Evolutionary conservation across 2,329 filamentous ascomycete species (phyloP).

Genomic region (Aureobasidium lini): DNA sequence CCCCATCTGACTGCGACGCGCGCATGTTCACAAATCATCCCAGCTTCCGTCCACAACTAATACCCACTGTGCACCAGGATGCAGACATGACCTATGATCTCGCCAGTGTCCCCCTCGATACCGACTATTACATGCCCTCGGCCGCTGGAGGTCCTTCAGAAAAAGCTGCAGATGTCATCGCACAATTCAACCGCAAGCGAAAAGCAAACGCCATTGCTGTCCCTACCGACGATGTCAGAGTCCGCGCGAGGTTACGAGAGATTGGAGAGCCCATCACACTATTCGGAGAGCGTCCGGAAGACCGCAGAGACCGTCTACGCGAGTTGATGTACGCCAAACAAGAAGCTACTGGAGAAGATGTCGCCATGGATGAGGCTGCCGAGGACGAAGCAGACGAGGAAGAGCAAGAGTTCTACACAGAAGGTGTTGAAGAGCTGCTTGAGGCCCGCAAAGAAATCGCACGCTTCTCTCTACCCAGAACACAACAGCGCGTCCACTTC

Average conservation of each 20-base stretch:
- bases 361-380: slow-evolving; percentile 41
- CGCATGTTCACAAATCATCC: slow-evolving; percentile 27
- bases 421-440: slow-evolving; percentile 66
- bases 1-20: background rate
- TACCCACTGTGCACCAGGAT: slow-evolving; percentile 4
- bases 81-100: slow-evolving; percentile 18
- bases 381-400: slow-evolving; percentile 58
- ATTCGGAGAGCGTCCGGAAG: slow-evolving; percentile 82
- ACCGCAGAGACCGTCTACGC: slow-evolving; percentile 78
- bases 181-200: slow-evolving; percentile 85
- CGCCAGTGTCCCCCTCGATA: slow-evolving; percentile 47
- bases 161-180: slow-evolving; percentile 75
- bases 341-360: slow-evolving; percentile 50
- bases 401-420: slow-evolving; percentile 93
- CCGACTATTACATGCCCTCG: slow-evolving; percentile 73
- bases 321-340: slow-evolving; percentile 65
- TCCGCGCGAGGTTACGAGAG: slow-evolving; percentile 72
- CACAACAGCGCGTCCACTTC: slow-evolving; percentile 66
- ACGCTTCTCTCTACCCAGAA: slow-evolving; percentile 72
- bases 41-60: slow-evolving; percentile 17
- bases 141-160: slow-evolving; percentile 59
- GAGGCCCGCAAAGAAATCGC: slow-evolving; percentile 73
- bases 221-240: slow-evolving; percentile 84
- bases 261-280: slow-evolving; percentile 90
- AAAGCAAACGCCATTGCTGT: slow-evolving; percentile 83